Conservation (phyloP, 305 asterid genomes). For the Fraxinus latifolia region DNA sequence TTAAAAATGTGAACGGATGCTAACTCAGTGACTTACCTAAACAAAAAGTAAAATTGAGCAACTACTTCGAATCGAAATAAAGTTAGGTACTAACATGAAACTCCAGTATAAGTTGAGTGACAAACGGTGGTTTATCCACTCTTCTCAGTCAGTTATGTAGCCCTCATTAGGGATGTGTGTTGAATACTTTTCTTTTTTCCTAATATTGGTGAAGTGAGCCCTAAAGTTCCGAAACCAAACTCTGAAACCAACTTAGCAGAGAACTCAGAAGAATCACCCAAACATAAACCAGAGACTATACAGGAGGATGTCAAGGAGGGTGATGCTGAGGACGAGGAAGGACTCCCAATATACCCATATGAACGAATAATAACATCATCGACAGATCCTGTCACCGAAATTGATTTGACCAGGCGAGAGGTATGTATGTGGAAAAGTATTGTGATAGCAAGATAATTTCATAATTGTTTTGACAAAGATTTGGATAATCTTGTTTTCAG, state of each 20-base stretch:
- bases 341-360: slow-evolving; percentile 50
- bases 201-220: slow-evolving; percentile 33
- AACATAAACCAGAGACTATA: slow-evolving; percentile 78
- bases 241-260: slow-evolving; percentile 53
- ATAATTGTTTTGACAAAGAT: slow-evolving; percentile 6
- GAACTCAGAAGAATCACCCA: slow-evolving; percentile 41
- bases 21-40: background rate
- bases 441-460: background rate
- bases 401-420: slow-evolving; percentile 78
- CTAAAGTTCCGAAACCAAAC: slow-evolving; percentile 40
- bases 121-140: background rate
- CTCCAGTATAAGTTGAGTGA: background rate
- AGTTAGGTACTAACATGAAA: background rate
- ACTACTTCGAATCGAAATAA: background rate
- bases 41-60: background rate
- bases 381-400: slow-evolving; percentile 53
- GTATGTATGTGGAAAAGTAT: slow-evolving; percentile 30
- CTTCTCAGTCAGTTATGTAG: background rate
- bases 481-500: slow-evolving; percentile 27
- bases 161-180: background rate
- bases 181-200: background rate
- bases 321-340: slow-evolving; percentile 56
- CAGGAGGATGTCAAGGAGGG: slow-evolving; percentile 85
- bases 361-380: slow-evolving; percentile 61
- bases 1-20: background rate